Evolutionary conservation across 2,329 filamentous ascomycete genomes (phyloP), one percentile per base, ranked within the genome.

Genomic region (Raffaelea ambrosiae): DNA sequence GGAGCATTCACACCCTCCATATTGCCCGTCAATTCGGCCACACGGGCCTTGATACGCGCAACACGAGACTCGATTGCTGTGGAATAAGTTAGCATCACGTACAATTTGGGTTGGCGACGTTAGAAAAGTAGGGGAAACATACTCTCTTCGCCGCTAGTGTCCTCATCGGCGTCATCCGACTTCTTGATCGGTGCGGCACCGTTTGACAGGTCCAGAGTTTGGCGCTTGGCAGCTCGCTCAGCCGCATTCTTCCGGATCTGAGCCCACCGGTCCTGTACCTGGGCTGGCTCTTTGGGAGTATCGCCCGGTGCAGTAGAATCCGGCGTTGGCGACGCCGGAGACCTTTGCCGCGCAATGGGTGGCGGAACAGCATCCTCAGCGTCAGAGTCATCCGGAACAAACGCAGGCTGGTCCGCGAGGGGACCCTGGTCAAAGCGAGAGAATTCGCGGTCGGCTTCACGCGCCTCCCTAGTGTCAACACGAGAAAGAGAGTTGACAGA

Each of bases 81-180:
- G 41, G 23, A n/a, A 20, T 21, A 21, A 19, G 19, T 4, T 16
- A 33, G 3, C 5, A 46, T 55, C 44, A 11, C 47, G 13, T 38
- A 16, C 16, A 38, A 9, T 38, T 38, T 19, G 8, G 16, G 9
- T 33, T 38, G 14, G 35, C 14, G 35, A 10, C 18, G 7, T 19
- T 29, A n/a, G n/a, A n/a, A 33, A 33, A 16, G 5, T 3, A 14
- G 22, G 3, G 19, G 5, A 22, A 21, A 83, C 86, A 77, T 73
- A 88, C 86, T 93, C 74, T 95, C 91, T 76, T 97, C 91, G 48
- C 87, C 89, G 61, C 86, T 95, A n/a, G 87, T 93, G 57, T 95
- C 88, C 58, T 93, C 88, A 53, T 91, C 88, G 18, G 75, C 81
- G 49, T 83, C 81, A 8, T 73, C 68, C 23, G 71, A 71, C 58